Evolutionary conservation across 768 basidiomycete genomes (phyloP).

Genomic region (Macrocybe gigantea): DNA sequence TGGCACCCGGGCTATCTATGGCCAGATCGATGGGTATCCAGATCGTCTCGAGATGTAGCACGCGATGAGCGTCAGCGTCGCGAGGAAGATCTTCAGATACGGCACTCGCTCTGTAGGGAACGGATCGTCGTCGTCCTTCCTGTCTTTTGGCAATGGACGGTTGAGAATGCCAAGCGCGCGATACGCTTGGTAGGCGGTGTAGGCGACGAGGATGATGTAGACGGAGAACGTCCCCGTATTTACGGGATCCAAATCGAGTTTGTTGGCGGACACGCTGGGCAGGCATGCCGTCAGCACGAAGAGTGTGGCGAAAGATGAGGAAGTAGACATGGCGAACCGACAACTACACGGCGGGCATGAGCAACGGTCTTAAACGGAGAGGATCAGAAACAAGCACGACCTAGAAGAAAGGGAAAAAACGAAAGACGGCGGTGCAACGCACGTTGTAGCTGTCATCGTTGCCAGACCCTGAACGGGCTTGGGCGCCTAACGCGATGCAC

Average conservation of each 20-base stretch:
- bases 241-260: neutral
- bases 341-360: too few species aligned
- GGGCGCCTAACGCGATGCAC: too few species aligned
- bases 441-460: too few species aligned
- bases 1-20: neutral
- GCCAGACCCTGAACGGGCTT: too few species aligned
- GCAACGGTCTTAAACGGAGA: too few species aligned
- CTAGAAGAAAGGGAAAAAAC: too few species aligned
- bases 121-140: neutral
- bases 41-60: conserved; percentile 2
- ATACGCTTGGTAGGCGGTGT: conserved; percentile 2
- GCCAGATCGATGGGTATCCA: conserved; percentile 4
- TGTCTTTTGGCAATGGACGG: neutral
- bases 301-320: neutral
- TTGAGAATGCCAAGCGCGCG: neutral
- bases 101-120: neutral
- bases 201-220: conserved; percentile 2
- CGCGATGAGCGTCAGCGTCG: neutral
- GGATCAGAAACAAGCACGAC: too few species aligned
- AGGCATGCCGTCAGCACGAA: neutral
- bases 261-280: neutral
- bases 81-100: conserved; percentile 2
- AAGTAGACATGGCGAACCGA: neutral
- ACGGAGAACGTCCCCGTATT: conserved; percentile 3
- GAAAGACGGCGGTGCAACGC: too few species aligned